phyloP scores from a whole-genome alignment of 1,139 yeast genomes.

The Hansenula anomala region DNA sequence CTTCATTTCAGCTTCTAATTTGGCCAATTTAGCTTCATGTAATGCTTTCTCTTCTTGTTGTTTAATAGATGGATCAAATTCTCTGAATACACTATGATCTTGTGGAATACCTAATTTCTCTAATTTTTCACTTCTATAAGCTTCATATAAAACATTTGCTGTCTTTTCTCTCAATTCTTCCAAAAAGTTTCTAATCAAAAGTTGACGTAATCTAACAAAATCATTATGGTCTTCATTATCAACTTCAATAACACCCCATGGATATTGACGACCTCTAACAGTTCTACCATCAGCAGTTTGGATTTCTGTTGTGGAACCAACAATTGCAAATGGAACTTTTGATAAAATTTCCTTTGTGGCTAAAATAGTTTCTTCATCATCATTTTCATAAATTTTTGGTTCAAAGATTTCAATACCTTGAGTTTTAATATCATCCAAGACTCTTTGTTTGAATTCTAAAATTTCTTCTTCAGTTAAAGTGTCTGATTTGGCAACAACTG shows the following conservation, averaged over 20 bases:
- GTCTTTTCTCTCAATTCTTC: conserved; percentile 94
- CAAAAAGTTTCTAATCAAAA: conserved; percentile 83
- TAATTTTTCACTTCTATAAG: conserved; percentile 84
- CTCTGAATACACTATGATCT: conserved; percentile 87
- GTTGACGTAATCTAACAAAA: conserved; percentile 84
- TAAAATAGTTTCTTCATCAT: conserved; percentile 76
- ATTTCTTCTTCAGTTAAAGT: conserved; percentile 89
- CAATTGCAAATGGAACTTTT: conserved; percentile 88
- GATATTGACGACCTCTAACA: conserved; percentile 92
- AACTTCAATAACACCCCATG: conserved; percentile 97
- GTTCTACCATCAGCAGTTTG: conserved; percentile 68
- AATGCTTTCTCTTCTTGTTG: conserved; percentile 91
- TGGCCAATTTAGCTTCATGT: conserved; percentile 90
- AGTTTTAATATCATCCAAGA: conserved; percentile 68
- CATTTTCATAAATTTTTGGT: conserved; percentile 77
- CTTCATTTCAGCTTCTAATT: conserved; percentile 97
- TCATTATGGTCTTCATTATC: conserved; percentile 95
- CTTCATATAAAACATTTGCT: conserved; percentile 71
- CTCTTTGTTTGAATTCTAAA: conserved; percentile 63
- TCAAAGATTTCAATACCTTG: conserved; percentile 76
- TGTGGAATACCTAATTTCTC: conserved; percentile 83
- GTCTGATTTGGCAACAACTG: conserved; percentile 93
- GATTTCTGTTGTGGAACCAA: conserved; percentile 82
- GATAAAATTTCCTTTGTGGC: conserved; percentile 65
- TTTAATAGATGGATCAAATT: conserved; percentile 87